A percentile compares a stretch with the other conserved stretches of the same genome.
Conservation (phyloP, 176 grass and related monocot species). For the Hyparrhenia diplandra region DNA sequence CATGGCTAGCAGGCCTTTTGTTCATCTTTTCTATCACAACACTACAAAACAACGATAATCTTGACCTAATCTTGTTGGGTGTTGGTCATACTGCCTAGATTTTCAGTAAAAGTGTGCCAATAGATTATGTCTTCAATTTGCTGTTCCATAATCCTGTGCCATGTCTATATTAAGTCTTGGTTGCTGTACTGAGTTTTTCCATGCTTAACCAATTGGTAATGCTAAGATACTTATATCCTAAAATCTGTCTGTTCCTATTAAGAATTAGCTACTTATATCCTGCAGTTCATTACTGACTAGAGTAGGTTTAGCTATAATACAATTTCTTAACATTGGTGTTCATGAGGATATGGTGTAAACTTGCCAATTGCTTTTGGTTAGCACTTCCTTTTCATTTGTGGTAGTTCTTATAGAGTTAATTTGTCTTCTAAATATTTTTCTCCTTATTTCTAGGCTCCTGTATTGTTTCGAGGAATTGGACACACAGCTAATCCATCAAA, state of each 20-base stretch:
- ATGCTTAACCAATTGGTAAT: background rate
- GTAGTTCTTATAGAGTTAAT: background rate
- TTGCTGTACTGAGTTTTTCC: background rate
- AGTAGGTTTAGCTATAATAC: background rate
- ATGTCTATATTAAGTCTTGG: background rate
- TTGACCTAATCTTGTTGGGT: background rate
- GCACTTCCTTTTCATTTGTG: background rate
- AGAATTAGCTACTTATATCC: background rate
- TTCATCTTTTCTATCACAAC: background rate
- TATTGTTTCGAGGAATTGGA: constrained; percentile 86
- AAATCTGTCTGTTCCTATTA: background rate
- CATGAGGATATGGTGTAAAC: background rate
- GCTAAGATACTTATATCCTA: background rate
- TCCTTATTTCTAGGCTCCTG: constrained; percentile 51
- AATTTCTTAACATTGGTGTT: background rate
- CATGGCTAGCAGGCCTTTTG: background rate
- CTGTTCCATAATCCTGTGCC: background rate
- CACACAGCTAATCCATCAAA: constrained; percentile 74
- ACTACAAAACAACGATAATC: background rate
- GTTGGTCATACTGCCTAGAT: background rate
- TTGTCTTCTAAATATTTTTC: constrained; percentile 18
- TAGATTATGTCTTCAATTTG: background rate
- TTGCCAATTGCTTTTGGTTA: background rate
- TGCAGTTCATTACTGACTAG: background rate
- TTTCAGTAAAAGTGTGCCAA: background rate